Conservation (phyloP, 805 yeast species). For the Barnettozyma populi region DNA sequence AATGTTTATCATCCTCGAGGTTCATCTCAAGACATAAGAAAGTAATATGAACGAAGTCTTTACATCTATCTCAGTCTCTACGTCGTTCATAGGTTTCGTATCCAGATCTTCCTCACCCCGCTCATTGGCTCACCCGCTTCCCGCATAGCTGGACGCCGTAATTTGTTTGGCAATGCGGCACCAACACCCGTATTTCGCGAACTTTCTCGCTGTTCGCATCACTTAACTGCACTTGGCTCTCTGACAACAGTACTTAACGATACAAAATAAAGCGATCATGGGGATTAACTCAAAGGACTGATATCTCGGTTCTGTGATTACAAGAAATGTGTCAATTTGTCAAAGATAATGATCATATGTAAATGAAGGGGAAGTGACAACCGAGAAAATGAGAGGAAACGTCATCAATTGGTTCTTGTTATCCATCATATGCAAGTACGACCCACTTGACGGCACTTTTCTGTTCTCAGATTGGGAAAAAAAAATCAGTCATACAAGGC, state of each 20-base stretch:
- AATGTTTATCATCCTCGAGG: not conserved
- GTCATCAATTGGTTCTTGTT: not conserved
- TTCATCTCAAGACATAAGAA: not conserved
- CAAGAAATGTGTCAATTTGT: not conserved
- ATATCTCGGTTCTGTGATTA: not conserved
- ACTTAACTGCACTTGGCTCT: constrained; percentile 5
- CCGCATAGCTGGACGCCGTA: not conserved
- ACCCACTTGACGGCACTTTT: not conserved
- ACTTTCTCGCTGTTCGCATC: not conserved
- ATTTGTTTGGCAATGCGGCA: not conserved
- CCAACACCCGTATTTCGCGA: not conserved
- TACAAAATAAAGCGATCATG: constrained; percentile 8
- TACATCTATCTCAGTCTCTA: no score
- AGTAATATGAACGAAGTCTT: no score
- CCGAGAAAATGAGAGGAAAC: not conserved
- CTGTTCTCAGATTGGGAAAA: not conserved
- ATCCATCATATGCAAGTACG: not conserved
- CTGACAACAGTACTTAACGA: constrained; percentile 16
- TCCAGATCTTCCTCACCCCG: not conserved
- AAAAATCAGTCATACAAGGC: not conserved
- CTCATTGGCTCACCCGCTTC: not conserved
- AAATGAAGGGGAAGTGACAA: not conserved
- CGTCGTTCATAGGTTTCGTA: no score
- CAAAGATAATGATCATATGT: not conserved
- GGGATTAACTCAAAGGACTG: not conserved